A percentile compares a stretch with the other conserved stretches of the same genome.
These are phyloP conservation scores for Emmonsia crescens DNA, from an alignment of 2,329 filamentous ascomycete species.

Conservation along the genomic window DNA sequence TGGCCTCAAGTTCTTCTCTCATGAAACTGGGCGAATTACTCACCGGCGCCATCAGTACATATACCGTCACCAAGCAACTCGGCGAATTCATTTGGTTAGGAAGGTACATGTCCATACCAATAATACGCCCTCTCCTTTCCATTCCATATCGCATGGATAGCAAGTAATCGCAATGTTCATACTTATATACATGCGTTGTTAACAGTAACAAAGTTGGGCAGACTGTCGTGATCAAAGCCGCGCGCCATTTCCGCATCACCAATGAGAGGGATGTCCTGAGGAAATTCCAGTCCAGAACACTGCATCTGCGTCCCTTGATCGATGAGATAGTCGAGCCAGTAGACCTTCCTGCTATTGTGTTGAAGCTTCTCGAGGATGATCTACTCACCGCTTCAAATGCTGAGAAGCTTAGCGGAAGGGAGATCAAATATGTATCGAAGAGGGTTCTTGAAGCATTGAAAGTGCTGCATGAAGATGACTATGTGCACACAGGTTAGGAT, in stretches of 20 bases:
- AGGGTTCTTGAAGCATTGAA: conserved; percentile 10
- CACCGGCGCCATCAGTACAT: no score
- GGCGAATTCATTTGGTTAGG: no score
- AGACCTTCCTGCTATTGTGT: conserved; percentile 10
- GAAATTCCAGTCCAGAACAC: conserved; percentile 7
- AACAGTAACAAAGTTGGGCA: conserved; percentile 1
- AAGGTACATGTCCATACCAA: no score
- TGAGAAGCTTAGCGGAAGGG: conserved; percentile 6
- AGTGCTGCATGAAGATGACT: conserved; percentile 11
- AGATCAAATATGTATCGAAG: conserved; percentile 13
- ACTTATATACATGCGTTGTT: neutral
- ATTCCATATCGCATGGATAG: no score
- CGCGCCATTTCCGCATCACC: conserved; percentile 7
- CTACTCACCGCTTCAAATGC: conserved; percentile 5
- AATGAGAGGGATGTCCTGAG: conserved; percentile 11
- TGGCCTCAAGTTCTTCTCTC: no score
- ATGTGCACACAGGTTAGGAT: conserved; percentile 12
- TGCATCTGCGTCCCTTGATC: conserved; percentile 8
- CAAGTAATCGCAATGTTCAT: neutral
- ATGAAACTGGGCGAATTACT: no score
- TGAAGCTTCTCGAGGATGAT: conserved; percentile 14
- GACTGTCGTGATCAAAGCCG: conserved; percentile 7
- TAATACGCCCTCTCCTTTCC: no score
- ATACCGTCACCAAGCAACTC: no score
- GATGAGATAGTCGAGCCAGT: conserved; percentile 10